A percentile compares a stretch with the other conserved stretches of the same genome.
Evolutionary conservation across 78 protist genomes (phyloP).

Genomic region (Guillardia theta): DNA sequence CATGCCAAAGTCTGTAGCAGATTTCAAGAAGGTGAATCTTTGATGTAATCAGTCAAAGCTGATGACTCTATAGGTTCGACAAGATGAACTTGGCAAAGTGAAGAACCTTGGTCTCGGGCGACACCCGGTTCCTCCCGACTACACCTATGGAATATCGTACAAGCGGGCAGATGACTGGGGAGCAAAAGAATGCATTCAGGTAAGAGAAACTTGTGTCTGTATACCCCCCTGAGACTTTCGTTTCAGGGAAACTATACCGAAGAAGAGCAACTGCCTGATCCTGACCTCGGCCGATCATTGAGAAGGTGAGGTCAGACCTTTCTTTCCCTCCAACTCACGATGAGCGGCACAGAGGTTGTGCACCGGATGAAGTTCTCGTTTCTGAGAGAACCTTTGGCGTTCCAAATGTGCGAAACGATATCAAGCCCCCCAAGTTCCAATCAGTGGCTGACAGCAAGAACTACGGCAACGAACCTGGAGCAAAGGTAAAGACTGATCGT

Average conservation of each 20-base stretch:
- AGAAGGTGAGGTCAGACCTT: too few species aligned
- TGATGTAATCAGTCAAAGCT: too few species aligned
- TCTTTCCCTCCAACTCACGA: too few species aligned
- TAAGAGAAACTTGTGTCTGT: too few species aligned
- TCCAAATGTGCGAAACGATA: not conserved
- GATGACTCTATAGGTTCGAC: too few species aligned
- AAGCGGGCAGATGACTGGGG: constrained; percentile 21
- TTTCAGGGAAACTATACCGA: not conserved
- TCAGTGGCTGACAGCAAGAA: constrained; percentile 34
- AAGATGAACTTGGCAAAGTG: constrained; percentile 1
- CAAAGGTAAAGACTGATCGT: too few species aligned
- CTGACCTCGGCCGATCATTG: constrained; percentile 25
- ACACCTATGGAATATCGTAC: not conserved
- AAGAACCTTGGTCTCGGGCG: constrained; percentile 34
- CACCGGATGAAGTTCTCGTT: not conserved
- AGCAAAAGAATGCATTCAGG: not conserved
- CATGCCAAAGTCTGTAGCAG: not conserved
- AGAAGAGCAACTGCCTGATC: constrained; percentile 35
- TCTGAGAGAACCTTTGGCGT: constrained; percentile 19
- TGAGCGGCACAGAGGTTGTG: constrained; percentile 23
- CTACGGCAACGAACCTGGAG: constrained; percentile 34
- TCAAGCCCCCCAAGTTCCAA: not conserved
- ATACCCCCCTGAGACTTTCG: too few species aligned
- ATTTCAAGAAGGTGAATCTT: constrained; percentile 18
- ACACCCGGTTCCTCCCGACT: not conserved